Conservation (phyloP, 306 rosid species). For the Fragaria vesca region DNA sequence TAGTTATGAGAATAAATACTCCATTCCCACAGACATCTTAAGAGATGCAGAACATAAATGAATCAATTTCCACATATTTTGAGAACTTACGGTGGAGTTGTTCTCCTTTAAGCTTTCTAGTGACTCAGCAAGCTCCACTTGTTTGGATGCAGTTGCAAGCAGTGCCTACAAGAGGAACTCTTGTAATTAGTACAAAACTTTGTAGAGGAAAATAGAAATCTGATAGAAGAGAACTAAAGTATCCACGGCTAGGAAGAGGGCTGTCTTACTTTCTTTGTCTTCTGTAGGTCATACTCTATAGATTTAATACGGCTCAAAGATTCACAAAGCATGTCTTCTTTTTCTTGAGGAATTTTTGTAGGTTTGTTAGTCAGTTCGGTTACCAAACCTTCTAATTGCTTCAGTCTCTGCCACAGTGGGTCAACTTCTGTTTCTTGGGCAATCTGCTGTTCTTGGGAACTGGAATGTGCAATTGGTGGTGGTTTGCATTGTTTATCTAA, state of each 20-base stretch:
- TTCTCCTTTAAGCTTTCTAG: constrained; percentile 62
- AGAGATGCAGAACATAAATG: background rate
- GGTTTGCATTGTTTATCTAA: constrained; percentile 26
- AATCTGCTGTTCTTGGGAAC: constrained; percentile 43
- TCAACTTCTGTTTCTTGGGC: constrained; percentile 40
- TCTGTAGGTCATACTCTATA: constrained; percentile 86
- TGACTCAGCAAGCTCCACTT: constrained; percentile 90
- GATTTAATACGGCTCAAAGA: constrained; percentile 85
- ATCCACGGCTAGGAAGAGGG: constrained; percentile 22
- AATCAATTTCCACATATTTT: background rate
- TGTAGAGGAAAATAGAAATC: constrained; percentile 20
- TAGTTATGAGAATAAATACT: background rate
- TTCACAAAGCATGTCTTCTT: constrained; percentile 85
- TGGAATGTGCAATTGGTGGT: constrained; percentile 37
- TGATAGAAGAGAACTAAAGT: constrained; percentile 20
- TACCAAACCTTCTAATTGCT: constrained; percentile 68
- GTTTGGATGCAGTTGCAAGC: constrained; percentile 84
- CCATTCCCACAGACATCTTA: background rate
- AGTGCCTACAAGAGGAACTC: constrained; percentile 55
- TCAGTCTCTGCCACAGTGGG: constrained; percentile 82
- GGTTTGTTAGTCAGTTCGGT: constrained; percentile 76
- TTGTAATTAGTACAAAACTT: constrained; percentile 11
- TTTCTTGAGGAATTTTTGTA: constrained; percentile 81
- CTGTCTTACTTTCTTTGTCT: constrained; percentile 75
- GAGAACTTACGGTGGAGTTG: constrained; percentile 56